Conservation (phyloP, 176 grass and related monocot species). For the Panicum miliaceum region DNA sequence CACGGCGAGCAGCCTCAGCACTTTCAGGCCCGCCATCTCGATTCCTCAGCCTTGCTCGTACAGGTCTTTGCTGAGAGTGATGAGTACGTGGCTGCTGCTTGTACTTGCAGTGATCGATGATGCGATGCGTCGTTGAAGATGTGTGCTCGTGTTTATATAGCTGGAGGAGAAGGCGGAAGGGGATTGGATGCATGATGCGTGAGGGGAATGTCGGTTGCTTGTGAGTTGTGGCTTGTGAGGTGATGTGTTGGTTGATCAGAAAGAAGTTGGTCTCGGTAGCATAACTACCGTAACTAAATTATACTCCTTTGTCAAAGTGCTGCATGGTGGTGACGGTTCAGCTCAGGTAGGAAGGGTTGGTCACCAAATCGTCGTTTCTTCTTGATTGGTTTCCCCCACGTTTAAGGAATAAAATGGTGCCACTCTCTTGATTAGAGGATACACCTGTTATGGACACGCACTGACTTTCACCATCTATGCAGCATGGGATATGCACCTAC, state of each 20-base stretch:
- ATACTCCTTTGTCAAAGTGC: neutral
- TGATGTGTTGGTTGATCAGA: slow-evolving; percentile 36
- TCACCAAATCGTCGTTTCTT: slow-evolving; percentile 26
- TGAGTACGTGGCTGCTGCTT: neutral
- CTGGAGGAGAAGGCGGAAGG: no score
- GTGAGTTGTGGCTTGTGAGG: neutral
- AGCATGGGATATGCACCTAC: no score
- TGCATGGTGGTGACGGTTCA: neutral
- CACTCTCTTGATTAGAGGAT: no score
- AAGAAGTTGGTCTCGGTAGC: slow-evolving; percentile 44
- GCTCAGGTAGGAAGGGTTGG: slow-evolving; percentile 28
- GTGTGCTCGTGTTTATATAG: slow-evolving; percentile 36
- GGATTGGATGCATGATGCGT: neutral
- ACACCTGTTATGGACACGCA: no score
- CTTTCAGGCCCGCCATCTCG: neutral
- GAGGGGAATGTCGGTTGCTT: neutral
- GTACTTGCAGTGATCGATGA: neutral
- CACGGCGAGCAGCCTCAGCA: neutral
- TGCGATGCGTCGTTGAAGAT: neutral
- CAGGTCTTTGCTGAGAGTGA: neutral
- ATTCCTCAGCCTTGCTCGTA: no score
- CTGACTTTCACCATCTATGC: no score
- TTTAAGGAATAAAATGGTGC: no score
- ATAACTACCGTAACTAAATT: slow-evolving; percentile 52
- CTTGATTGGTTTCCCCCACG: neutral